Percentiles rank a stretch among this genome's conserved stretches.
phyloP scores from a whole-genome alignment of 2,329 filamentous ascomycete species.

The Aspergillus niger region DNA sequence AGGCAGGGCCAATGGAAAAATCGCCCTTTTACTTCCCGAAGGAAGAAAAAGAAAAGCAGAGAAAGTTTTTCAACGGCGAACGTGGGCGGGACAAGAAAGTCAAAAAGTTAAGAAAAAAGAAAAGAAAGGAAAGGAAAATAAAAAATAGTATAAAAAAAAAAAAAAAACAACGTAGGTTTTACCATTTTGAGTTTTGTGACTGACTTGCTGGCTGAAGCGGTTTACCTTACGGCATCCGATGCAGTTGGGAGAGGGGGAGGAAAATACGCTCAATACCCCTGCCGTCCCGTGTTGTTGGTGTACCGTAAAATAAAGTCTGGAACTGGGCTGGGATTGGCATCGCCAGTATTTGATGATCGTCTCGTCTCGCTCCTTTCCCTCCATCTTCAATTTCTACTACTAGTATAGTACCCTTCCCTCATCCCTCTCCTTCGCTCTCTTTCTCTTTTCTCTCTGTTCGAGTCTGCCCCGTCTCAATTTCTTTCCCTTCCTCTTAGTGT shows the following conservation, averaged over 20 bases:
- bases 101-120: no score
- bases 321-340: neutral
- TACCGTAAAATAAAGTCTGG: neutral
- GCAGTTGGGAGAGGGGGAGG: no score
- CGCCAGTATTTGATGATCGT: constrained; percentile 8
- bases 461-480: neutral
- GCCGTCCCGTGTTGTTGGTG: neutral
- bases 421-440: constrained; percentile 12
- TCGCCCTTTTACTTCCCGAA: neutral
- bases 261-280: neutral
- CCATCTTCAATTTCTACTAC: constrained; percentile 1
- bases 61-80: constrained; percentile 3
- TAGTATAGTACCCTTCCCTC: constrained; percentile 2
- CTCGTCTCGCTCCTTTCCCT: constrained; percentile 10
- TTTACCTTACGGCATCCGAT: no score
- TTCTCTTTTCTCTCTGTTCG: constrained; percentile 5
- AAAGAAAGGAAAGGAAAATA: no score
- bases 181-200: neutral
- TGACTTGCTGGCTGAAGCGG: neutral
- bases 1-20: neutral
- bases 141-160: no score
- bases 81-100: neutral
- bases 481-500: neutral
- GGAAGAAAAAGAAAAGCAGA: neutral
- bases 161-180: no score